Percentiles rank a stretch among this genome's conserved stretches.
These are phyloP conservation scores for Gliomastix tumulicola DNA, from an alignment of 2,329 filamentous ascomycete genomes.

Conservation along the genomic window DNA sequence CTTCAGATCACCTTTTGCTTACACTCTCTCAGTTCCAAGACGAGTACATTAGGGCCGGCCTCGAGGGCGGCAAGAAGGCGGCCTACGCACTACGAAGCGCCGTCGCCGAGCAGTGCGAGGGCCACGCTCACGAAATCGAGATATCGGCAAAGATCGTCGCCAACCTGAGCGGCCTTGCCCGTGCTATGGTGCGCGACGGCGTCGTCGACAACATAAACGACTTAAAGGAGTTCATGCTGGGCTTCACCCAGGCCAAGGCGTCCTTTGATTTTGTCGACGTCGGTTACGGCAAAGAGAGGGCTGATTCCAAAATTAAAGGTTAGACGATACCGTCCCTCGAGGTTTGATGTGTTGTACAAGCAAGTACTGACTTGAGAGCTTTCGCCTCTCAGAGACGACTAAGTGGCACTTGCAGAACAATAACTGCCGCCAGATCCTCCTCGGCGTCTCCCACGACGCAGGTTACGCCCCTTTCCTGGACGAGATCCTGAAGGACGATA, in stretches of 20 bases:
- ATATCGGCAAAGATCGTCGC: constrained; percentile 50
- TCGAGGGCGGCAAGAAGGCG: constrained; percentile 47
- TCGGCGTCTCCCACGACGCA: constrained; percentile 56
- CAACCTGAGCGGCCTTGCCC: constrained; percentile 43
- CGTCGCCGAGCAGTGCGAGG: constrained; percentile 37
- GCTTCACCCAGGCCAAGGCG: constrained; percentile 52
- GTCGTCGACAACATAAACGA: constrained; percentile 33
- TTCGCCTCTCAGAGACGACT: constrained; percentile 32
- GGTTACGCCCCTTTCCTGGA: constrained; percentile 54
- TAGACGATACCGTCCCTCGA: constrained; percentile 8
- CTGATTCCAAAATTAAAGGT: constrained; percentile 56
- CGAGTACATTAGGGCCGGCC: constrained; percentile 43
- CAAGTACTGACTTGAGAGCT: too few species aligned
- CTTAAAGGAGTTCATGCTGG: constrained; percentile 49
- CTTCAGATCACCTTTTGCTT: constrained; percentile 2
- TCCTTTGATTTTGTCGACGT: constrained; percentile 60
- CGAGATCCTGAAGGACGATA: constrained; percentile 40
- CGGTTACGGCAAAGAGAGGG: constrained; percentile 49
- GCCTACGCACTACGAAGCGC: constrained; percentile 41
- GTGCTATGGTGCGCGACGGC: constrained; percentile 41
- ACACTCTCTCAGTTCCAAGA: constrained; percentile 46
- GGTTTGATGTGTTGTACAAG: too few species aligned
- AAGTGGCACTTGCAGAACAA: constrained; percentile 52
- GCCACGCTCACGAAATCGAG: constrained; percentile 38
- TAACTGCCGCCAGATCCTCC: constrained; percentile 54